phyloP scores from a whole-genome alignment of 1,284 basidiomycete species.

The Neolentinus lepideus region DNA sequence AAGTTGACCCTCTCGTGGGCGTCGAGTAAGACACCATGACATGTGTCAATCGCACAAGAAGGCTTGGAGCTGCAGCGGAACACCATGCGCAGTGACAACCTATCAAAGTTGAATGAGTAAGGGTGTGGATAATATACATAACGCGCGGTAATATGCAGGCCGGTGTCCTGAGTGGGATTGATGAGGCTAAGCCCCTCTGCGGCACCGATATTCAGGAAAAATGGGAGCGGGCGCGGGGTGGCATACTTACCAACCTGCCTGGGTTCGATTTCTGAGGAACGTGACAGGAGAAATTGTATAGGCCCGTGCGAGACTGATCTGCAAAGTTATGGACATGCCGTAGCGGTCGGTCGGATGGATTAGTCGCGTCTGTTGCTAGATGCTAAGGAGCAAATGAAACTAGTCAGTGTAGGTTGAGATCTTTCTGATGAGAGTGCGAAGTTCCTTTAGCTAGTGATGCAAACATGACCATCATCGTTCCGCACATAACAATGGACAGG shows the following conservation, averaged over 20 bases:
- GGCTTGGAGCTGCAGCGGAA: background rate
- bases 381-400: background rate
- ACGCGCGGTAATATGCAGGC: background rate
- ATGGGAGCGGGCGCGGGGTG: too few relatives aligned
- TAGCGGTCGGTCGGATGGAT: background rate
- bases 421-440: background rate
- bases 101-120: background rate
- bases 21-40: background rate
- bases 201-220: too few relatives aligned
- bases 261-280: background rate
- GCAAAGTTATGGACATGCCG: background rate
- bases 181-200: too few relatives aligned
- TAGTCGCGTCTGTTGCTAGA: background rate
- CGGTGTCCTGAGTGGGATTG: background rate
- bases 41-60: background rate
- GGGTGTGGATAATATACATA: background rate
- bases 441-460: background rate
- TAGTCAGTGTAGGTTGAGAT: background rate
- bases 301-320: background rate
- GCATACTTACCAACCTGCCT: background rate
- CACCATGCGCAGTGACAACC: background rate
- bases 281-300: background rate
- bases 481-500: background rate
- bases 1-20: background rate
- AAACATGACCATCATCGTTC: background rate